A percentile compares a stretch with the other conserved stretches of the same genome.
These are phyloP conservation scores for Austroboletus festivus DNA, from an alignment of 768 basidiomycete genomes.

Conservation along the genomic window DNA sequence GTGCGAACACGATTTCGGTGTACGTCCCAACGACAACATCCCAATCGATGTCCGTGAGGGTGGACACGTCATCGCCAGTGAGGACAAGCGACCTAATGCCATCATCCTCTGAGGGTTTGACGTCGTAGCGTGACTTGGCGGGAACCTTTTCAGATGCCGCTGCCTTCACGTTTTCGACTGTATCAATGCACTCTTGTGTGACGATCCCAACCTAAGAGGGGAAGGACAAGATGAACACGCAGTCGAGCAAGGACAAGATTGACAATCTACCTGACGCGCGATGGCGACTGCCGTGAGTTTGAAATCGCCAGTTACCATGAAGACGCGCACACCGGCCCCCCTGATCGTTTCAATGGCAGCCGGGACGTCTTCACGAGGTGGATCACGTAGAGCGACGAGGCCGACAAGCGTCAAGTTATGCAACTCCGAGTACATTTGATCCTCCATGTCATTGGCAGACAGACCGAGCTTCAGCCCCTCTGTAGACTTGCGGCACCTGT, in stretches of 20 bases:
- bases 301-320: conserved; percentile 61
- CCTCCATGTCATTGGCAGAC: conserved; percentile 28
- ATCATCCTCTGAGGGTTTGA: conserved; percentile 39
- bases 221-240: neutral
- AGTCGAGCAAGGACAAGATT: neutral
- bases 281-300: conserved; percentile 52
- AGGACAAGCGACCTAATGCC: conserved; percentile 39
- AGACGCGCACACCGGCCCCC: conserved; percentile 50
- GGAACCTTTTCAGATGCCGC: conserved; percentile 13
- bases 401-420: conserved; percentile 45
- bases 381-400: conserved; percentile 55
- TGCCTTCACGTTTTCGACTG: conserved; percentile 23
- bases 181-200: conserved; percentile 39
- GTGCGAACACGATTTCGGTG: conserved; percentile 49
- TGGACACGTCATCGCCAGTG: conserved; percentile 43
- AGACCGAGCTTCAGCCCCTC: conserved; percentile 18
- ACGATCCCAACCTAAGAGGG: conserved; percentile 40
- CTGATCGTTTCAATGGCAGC: conserved; percentile 46
- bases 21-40: conserved; percentile 36
- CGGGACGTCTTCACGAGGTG: conserved; percentile 50
- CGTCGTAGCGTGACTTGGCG: conserved; percentile 14
- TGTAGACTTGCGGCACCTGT: conserved; percentile 31
- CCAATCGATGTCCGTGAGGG: conserved; percentile 38
- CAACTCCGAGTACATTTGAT: conserved; percentile 39
- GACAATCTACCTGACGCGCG: conserved; percentile 39